Base-by-base conservation (phyloP, 2,329 filamentous ascomycete genomes). In the Exutisphaerella laricina region DNA sequence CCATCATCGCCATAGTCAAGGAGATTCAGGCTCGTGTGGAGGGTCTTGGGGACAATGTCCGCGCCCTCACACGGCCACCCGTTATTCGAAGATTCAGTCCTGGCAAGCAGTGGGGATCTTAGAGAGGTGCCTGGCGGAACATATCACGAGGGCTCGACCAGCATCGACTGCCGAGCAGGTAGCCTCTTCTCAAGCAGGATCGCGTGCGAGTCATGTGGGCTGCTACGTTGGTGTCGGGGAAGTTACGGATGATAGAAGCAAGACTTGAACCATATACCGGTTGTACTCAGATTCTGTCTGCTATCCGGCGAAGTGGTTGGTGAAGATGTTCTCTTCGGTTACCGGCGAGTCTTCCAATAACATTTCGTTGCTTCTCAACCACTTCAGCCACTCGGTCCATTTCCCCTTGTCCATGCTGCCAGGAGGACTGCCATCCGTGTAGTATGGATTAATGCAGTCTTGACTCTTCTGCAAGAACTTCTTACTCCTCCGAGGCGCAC, bases 381-480 rank as follows among this genome's bases (percentile, higher is more conserved):
- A 52, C 2, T 43, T 12, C 26, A 52, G 23, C 41, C 47, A 52
- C 4, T 38, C n/a, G 2, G 16, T 43, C 49, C 49, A 52, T 16
- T 49, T 52, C 29, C 12, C 28, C 1, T 20, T 12, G 4, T 49
- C 49, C 49, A 52, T 52, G 29, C 20, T 42, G 12, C 49, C 49
- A 4, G 14, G 33, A 8, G 41, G 39, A 22, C 20, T 17, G 4
- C 41, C 23, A 6, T 49, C 58, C 5, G 41, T 45, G 33, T 61
- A 62, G 45, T 49, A 61, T 7, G 49, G 36, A 39, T 61, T 62
- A 49, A 61, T 57, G 18, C 45, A 45, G 33, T 45, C 29, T 43
- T 62, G 60, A 38, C 59, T 61, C 35, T 43, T 47, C 12, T 30
- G 32, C 35, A 62, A 45, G 41, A 62, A 61, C 13, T 54, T 50